Conservation (phyloP, 164 flowering plant genomes). For the Macadamia tetraphylla region DNA sequence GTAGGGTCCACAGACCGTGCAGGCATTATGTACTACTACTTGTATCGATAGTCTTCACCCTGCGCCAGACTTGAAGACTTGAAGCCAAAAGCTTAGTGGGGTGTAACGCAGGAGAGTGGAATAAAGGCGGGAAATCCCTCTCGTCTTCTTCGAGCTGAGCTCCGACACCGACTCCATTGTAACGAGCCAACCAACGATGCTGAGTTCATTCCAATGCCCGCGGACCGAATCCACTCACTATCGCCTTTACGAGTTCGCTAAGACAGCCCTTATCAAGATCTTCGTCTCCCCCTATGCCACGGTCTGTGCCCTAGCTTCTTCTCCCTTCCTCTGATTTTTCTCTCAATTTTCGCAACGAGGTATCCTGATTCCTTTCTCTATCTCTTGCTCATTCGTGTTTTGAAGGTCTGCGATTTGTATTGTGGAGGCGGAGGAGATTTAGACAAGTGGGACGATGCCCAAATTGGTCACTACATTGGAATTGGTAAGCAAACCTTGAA, state of each 20-base stretch:
- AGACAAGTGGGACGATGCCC: conserved; percentile 82
- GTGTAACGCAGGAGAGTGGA: neutral
- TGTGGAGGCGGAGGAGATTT: conserved; percentile 66
- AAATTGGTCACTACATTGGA: conserved; percentile 84
- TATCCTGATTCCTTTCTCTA: neutral
- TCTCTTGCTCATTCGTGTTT: neutral
- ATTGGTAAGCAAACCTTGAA: conserved; percentile 43
- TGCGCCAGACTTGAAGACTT: too few species aligned
- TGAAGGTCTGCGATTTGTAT: conserved; percentile 79
- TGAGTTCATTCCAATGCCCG: conserved; percentile 13
- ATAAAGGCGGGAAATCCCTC: neutral
- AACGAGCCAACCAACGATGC: neutral
- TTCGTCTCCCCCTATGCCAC: conserved; percentile 82
- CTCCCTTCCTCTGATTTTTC: conserved; percentile 8
- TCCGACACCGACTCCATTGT: neutral
- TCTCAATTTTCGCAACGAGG: conserved; percentile 1
- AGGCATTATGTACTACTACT: too few species aligned
- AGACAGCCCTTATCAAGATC: conserved; percentile 69
- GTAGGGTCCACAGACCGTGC: too few species aligned
- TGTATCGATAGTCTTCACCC: too few species aligned
- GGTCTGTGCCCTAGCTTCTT: conserved; percentile 24
- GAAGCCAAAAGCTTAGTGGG: too few species aligned
- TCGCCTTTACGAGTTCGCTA: conserved; percentile 72
- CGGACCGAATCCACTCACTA: conserved; percentile 51
- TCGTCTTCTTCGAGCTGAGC: neutral